Base-by-base conservation (phyloP, 352 stramenopile species). In the Globisporangium parvum region DNA sequence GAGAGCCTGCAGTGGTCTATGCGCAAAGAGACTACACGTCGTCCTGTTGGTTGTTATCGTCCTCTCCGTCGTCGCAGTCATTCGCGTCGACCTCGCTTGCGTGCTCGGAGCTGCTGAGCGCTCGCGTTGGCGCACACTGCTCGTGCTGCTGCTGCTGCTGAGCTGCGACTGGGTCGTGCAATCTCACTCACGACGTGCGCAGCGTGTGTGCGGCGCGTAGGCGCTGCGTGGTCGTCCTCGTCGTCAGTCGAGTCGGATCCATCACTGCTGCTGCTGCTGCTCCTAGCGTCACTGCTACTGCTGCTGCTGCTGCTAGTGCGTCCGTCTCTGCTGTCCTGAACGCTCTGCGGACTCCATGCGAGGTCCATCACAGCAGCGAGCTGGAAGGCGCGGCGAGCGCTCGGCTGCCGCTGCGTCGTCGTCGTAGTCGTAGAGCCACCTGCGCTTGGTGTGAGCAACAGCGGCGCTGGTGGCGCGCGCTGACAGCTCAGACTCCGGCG, bases 11-110 rank as follows among this genome's bases (percentile, higher is more conserved):
- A n/a, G n/a, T n/a, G n/a, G n/a, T 31, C 26, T 31, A 8, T 37
- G 31, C 8, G 10, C 6, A 37, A 12, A 37, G 31, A 37, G 31
- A 10, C 31, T 37, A 72, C 24, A 62, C 18, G 23, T 71, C 62
- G 12, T 71, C 60, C 11, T 44, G 48, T 49, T 71, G 67, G 47
- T 72, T 71, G 50, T 72, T 67, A 52, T 63, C 21, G 11, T 60
- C 35, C 6, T 51, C 33, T 37, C 11, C 31, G 31, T 37, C 31
- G 31, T 37, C 31, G 31, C 31, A 37, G 6, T 37, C 31, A 8
- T 37, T 8, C 10, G 31, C 31, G 31, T 37, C 31, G 31, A 37
- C 10, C 31, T 37, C 31, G 10, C 31, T 10, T 12, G 10, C 31
- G 31, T 12, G 6, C 31, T 37, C 31, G 31, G 31, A 10, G 31